Evolutionary conservation across 768 basidiomycete genomes (phyloP).

Genomic region (Daedalea quercina): DNA sequence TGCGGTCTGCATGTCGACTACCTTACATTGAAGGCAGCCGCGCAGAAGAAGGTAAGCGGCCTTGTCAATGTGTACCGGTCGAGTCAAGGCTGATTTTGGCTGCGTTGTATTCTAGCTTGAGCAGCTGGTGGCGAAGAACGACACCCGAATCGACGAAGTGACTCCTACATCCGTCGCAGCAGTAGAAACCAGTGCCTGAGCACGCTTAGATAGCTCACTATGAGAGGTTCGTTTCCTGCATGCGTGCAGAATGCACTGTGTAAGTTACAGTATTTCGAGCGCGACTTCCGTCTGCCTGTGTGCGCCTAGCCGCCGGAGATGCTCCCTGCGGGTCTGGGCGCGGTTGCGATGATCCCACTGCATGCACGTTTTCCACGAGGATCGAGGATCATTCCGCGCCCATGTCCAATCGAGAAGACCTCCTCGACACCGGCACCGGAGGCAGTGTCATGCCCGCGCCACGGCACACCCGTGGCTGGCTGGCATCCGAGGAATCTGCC

Average conservation of each 20-base stretch:
- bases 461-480: not conserved
- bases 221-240: not conserved
- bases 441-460: not conserved
- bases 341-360: too few relatives aligned
- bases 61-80: too few relatives aligned
- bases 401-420: not conserved
- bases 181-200: conserved; percentile 9
- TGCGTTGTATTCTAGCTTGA: not conserved
- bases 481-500: not conserved
- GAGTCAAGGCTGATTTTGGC: not conserved
- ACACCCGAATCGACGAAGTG: not conserved
- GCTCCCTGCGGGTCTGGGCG: too few relatives aligned
- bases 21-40: conserved; percentile 63
- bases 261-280: too few relatives aligned
- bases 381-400: too few relatives aligned
- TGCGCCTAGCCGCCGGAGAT: too few relatives aligned
- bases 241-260: too few relatives aligned
- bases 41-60: conserved; percentile 27
- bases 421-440: not conserved
- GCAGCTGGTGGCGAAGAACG: conserved; percentile 7
- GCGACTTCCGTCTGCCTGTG: too few relatives aligned
- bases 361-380: too few relatives aligned
- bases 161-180: not conserved
- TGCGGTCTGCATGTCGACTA: conserved; percentile 95
- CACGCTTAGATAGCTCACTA: not conserved